These are phyloP conservation scores for Ophiosphaerella narmari DNA, from an alignment of 2,329 filamentous ascomycete species.

Conservation along the genomic window DNA sequence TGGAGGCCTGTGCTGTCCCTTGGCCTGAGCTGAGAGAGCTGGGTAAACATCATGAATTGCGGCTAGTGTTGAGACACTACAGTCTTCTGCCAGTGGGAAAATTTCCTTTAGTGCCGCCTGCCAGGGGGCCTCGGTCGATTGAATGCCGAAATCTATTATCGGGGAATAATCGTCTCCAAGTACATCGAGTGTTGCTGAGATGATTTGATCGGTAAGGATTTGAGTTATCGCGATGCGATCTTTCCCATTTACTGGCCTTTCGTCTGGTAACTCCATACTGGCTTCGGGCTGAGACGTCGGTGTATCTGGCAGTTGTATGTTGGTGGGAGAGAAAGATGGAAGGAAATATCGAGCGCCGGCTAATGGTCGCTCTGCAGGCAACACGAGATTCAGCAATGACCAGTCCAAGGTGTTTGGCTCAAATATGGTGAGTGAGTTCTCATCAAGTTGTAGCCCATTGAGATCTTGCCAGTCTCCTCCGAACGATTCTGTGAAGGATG, in stretches of 20 bases:
- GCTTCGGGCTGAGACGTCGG: constrained; percentile 41
- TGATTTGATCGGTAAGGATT: constrained; percentile 72
- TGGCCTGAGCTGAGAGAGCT: constrained; percentile 36
- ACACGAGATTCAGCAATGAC: constrained; percentile 38
- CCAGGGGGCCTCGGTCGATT: constrained; percentile 31
- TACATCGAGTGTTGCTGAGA: constrained; percentile 54
- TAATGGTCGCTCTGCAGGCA: constrained; percentile 26
- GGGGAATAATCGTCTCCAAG: constrained; percentile 24
- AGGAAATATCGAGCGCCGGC: constrained; percentile 31
- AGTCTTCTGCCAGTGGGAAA: constrained; percentile 41
- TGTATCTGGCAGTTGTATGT: constrained; percentile 36
- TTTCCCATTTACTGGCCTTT: constrained; percentile 52
- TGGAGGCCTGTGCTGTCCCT: constrained; percentile 40
- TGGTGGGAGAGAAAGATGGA: constrained; percentile 30
- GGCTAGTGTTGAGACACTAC: constrained; percentile 33
- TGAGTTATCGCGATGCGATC: constrained; percentile 71
- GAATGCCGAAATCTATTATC: neutral
- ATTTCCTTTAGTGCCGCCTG: constrained; percentile 28
- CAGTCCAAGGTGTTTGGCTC: constrained; percentile 45
- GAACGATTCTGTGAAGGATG: constrained; percentile 43
- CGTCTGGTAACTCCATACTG: constrained; percentile 28
- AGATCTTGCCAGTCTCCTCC: constrained; percentile 33
- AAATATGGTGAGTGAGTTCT: constrained; percentile 29
- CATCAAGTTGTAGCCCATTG: constrained; percentile 35
- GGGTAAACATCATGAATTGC: constrained; percentile 55